Conservation (phyloP, 331 rosid genomes). For the Spiraea crenata region DNA sequence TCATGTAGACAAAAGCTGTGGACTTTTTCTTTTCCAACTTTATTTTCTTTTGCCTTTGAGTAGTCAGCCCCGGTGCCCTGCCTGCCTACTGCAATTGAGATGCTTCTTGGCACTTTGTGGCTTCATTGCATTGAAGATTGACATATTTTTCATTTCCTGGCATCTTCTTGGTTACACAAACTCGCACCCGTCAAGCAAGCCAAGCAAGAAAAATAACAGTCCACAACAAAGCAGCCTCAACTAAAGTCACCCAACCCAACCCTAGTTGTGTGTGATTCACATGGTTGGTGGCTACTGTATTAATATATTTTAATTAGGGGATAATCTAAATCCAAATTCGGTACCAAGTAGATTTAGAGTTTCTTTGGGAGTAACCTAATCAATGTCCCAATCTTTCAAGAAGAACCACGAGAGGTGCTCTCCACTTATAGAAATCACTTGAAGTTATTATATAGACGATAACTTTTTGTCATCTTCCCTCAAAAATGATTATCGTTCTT, state of each 20-base stretch:
- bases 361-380: too few relatives aligned
- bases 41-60: background rate
- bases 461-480: too few relatives aligned
- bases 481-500: too few relatives aligned
- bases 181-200: slow-evolving; percentile 1
- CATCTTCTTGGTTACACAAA: background rate
- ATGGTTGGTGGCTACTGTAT: background rate
- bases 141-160: background rate
- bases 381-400: too few relatives aligned
- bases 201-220: background rate
- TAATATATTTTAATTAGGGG: background rate
- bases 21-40: background rate
- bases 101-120: background rate
- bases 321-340: background rate
- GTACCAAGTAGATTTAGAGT: too few relatives aligned
- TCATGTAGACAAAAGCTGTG: background rate
- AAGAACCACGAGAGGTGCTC: too few relatives aligned
- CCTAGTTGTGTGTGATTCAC: background rate
- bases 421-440: too few relatives aligned
- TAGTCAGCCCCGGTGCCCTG: background rate
- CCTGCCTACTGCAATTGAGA: background rate
- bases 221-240: background rate
- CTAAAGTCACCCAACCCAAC: background rate
- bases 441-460: too few relatives aligned
- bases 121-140: background rate